phyloP scores from a whole-genome alignment of 2,329 filamentous ascomycete genomes.

The Beauveria pseudobassiana region DNA sequence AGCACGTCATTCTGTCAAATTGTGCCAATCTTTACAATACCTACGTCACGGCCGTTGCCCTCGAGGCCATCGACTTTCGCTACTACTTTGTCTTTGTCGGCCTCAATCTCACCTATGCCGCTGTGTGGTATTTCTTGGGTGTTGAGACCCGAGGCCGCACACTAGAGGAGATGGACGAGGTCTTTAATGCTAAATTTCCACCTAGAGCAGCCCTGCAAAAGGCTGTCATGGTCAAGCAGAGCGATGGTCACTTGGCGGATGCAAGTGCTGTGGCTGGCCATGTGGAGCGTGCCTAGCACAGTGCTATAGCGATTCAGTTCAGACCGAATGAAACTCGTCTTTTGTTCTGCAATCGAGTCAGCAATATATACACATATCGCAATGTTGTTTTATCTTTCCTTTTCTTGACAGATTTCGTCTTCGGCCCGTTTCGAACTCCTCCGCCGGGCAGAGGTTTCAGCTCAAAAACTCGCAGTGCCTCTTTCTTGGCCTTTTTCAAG shows the following conservation, averaged over 20 bases:
- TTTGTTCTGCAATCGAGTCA: too few species aligned
- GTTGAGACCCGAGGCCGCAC: slow-evolving; percentile 26
- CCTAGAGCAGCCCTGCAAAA: slow-evolving; percentile 30
- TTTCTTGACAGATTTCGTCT: too few species aligned
- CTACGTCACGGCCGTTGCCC: slow-evolving; percentile 23
- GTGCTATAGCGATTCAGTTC: not conserved
- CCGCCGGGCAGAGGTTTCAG: too few species aligned
- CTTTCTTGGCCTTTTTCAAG: too few species aligned
- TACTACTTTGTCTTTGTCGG: slow-evolving; percentile 27
- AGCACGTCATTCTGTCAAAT: slow-evolving; percentile 22
- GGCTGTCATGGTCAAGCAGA: slow-evolving; percentile 20
- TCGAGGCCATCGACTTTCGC: slow-evolving; percentile 23
- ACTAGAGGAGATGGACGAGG: slow-evolving; percentile 38
- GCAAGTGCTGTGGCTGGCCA: slow-evolving; percentile 3
- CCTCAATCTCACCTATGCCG: slow-evolving; percentile 22
- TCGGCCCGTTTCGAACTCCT: too few species aligned
- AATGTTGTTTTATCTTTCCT: not conserved
- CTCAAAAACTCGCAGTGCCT: too few species aligned
- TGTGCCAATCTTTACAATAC: slow-evolving; percentile 26
- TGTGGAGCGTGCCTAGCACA: not conserved
- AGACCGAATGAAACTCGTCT: too few species aligned
- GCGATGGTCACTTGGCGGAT: slow-evolving; percentile 16
- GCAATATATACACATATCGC: too few species aligned
- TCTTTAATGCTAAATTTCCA: slow-evolving; percentile 30
- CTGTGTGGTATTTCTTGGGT: slow-evolving; percentile 22